Base-by-base conservation (phyloP, 2,329 filamentous ascomycete species). In the Penicillium thymicola region DNA sequence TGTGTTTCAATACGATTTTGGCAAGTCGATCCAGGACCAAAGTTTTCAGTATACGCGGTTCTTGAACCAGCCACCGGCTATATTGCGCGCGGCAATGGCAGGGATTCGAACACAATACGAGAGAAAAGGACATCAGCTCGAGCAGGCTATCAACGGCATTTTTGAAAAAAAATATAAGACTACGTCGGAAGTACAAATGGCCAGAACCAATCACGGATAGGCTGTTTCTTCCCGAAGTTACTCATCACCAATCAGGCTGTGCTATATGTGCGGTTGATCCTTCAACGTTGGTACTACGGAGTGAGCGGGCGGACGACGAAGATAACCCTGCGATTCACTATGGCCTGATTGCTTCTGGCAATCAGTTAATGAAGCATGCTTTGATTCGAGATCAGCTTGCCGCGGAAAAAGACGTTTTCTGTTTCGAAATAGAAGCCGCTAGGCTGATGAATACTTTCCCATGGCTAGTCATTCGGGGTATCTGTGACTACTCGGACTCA, bases 1-100 rank as follows among this genome's bases (percentile, higher is more conserved):
- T 3, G 51, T 67, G 3, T 54, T 60, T 1, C 60, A 67, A 13
- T 65, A 65, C 45, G 58, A 65, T 21, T 62, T 59, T 53, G 63
- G 60, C 5, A 67, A 65, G 36, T n/a, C 37, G 8, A 16, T 28
- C 4, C 46, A 49, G 5, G 16, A 2, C 7, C 34, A 36, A n/a
- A 4, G 7, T 2, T 36, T 36, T 36, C 34, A 36, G 14, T 16
- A 36, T 4, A 16, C 16, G 1, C 34, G 16, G 14, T 36, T 36
- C 3, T 9, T 36, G 4, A 36, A 36, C 34, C 34, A 36, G 3
- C 14, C 34, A n/a, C 34, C 16, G 9, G 2, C 16, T 36, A n/a
- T 9, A 2, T 4, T 36, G 0, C 34, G 16, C 6, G 1, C 34
- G 4, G 7, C 34, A 2, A 36, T 36, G 7, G 0, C 14, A 1